A percentile compares a stretch with the other conserved stretches of the same genome.
These are phyloP conservation scores for Jasminum sambac DNA, from an alignment of 257 asterid genomes.

Conservation along the genomic window DNA sequence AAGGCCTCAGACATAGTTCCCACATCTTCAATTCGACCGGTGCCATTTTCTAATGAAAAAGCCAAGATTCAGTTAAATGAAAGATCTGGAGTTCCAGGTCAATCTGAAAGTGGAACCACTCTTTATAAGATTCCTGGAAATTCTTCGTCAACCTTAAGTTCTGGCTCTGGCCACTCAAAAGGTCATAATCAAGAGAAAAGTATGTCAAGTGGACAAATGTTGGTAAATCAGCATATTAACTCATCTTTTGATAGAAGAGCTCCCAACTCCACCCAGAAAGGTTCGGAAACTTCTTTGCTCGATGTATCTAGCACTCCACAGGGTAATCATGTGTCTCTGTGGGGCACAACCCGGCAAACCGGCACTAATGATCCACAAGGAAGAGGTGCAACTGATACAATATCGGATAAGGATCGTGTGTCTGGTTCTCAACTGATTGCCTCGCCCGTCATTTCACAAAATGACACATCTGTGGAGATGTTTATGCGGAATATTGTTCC, in stretches of 20 bases:
- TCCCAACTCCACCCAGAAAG: slow-evolving; percentile 42
- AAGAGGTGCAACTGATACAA: slow-evolving; percentile 39
- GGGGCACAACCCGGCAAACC: slow-evolving; percentile 32
- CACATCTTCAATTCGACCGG: slow-evolving; percentile 42
- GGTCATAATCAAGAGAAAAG: slow-evolving; percentile 47
- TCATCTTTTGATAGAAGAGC: slow-evolving; percentile 33
- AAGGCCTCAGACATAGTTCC: slow-evolving; percentile 39
- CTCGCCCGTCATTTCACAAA: slow-evolving; percentile 34
- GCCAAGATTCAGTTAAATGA: slow-evolving; percentile 39
- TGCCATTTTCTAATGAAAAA: slow-evolving; percentile 41
- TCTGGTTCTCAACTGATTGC: slow-evolving; percentile 40
- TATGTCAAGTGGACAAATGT: slow-evolving; percentile 45
- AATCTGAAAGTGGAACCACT: slow-evolving; percentile 37
- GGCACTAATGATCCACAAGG: slow-evolving; percentile 36
- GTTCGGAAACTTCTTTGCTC: slow-evolving; percentile 43
- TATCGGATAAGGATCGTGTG: slow-evolving; percentile 31
- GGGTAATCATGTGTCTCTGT: slow-evolving; percentile 34
- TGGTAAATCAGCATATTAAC: slow-evolving; percentile 39
- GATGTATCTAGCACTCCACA: slow-evolving; percentile 37
- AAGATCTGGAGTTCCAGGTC: slow-evolving; percentile 43
- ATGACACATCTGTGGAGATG: slow-evolving; percentile 32
- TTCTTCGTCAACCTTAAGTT: slow-evolving; percentile 39
- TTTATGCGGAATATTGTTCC: slow-evolving; percentile 47
- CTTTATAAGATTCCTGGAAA: slow-evolving; percentile 42
- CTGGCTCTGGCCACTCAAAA: slow-evolving; percentile 49